Conservation (phyloP, 1,284 basidiomycete genomes). For the Chiua sp. region DNA sequence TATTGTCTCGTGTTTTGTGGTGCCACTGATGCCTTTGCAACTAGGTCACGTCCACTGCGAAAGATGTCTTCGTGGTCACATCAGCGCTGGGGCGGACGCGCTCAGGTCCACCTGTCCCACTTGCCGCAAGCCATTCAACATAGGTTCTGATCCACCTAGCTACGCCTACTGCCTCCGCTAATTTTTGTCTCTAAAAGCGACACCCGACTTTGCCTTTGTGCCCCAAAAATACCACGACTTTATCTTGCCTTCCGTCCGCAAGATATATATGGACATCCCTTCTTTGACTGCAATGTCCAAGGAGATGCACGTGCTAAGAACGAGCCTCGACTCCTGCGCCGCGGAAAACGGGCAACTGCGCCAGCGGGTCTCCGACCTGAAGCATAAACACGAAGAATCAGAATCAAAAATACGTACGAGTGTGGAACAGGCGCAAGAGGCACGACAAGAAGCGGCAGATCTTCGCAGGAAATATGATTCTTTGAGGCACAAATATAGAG, state of each 20-base stretch:
- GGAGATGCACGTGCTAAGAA: conserved; percentile 40
- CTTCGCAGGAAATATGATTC: conserved; percentile 38
- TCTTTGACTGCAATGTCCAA: conserved; percentile 35
- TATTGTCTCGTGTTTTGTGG: not conserved
- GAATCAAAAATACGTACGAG: conserved; percentile 42
- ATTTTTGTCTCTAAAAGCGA: conserved; percentile 28
- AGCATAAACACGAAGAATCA: conserved; percentile 36
- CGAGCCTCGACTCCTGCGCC: conserved; percentile 40
- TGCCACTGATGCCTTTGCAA: not conserved
- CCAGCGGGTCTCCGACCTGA: conserved; percentile 44
- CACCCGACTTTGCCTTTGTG: conserved; percentile 54
- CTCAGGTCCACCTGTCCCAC: conserved; percentile 57
- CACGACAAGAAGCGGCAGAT: conserved; percentile 33
- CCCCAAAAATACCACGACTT: conserved; percentile 65
- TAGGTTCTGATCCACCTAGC: conserved; percentile 44
- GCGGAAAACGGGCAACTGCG: conserved; percentile 48
- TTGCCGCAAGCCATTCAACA: conserved; percentile 59
- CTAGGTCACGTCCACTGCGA: conserved; percentile 69
- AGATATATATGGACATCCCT: conserved; percentile 56
- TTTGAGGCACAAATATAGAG: conserved; percentile 25
- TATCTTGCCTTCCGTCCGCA: conserved; percentile 58
- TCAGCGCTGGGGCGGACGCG: conserved; percentile 47
- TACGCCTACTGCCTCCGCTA: not conserved
- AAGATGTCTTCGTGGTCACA: conserved; percentile 54
- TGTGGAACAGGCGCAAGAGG: conserved; percentile 31